Percentiles rank a stretch among this genome's conserved stretches.
These are phyloP conservation scores for Fagus crenata DNA, from an alignment of 306 rosid genomes.

Conservation along the genomic window DNA sequence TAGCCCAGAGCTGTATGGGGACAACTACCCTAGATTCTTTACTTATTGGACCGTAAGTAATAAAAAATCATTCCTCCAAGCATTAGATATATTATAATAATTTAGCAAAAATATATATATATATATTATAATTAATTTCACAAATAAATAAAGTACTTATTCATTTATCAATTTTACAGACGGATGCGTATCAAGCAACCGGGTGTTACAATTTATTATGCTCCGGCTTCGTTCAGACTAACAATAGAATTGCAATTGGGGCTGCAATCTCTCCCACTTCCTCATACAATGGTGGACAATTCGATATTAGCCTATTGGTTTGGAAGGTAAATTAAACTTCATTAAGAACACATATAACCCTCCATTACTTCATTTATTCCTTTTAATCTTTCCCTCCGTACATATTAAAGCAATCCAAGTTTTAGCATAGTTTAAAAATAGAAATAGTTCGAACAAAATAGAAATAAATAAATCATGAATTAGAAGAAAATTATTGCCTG, in stretches of 20 bases:
- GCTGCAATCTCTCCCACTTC: slow-evolving; percentile 98
- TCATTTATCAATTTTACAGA: slow-evolving; percentile 41
- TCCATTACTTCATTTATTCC: too few species aligned
- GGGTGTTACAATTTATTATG: slow-evolving; percentile 93
- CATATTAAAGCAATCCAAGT: background rate
- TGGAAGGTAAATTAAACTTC: slow-evolving; percentile 73
- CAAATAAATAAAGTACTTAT: background rate
- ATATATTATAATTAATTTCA: background rate
- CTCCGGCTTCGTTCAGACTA: slow-evolving; percentile 93
- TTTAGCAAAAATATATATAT: background rate
- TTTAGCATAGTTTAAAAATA: background rate
- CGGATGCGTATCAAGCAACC: slow-evolving; percentile 96
- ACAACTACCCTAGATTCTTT: slow-evolving; percentile 85
- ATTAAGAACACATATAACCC: background rate
- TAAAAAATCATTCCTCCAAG: slow-evolving; percentile 25
- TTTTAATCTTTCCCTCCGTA: too few species aligned
- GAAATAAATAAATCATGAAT: too few species aligned
- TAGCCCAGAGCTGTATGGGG: slow-evolving; percentile 96
- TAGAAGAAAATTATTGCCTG: too few species aligned
- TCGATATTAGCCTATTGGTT: slow-evolving; percentile 78
- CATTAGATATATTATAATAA: background rate
- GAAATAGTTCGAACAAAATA: too few species aligned
- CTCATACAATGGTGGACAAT: slow-evolving; percentile 71
- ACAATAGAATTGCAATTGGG: slow-evolving; percentile 81
- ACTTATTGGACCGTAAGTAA: slow-evolving; percentile 94